Evolutionary conservation across 495 filamentous ascomycete species (phyloP).

Genomic region (Talaromyces thailandensis): DNA sequence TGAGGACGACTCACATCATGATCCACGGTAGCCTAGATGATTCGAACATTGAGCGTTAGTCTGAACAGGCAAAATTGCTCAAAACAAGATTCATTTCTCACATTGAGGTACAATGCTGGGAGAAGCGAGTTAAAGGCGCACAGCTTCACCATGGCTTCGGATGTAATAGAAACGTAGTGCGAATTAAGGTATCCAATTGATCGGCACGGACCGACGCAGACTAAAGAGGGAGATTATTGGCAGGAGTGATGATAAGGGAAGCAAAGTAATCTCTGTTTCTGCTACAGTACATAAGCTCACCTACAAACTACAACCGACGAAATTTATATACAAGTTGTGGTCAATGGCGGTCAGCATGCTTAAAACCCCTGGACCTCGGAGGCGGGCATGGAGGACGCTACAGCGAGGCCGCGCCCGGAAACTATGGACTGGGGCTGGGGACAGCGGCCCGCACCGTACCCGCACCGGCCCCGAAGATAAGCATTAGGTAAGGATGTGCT

Average conservation of each 20-base stretch:
- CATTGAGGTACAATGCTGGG: not conserved
- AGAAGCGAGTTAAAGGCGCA: not conserved
- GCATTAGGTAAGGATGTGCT: not conserved
- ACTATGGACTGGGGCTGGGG: not conserved
- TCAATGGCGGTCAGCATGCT: not conserved
- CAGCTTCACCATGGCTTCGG: not conserved
- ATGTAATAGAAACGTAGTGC: not conserved
- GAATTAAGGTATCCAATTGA: not conserved
- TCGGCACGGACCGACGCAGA: not conserved
- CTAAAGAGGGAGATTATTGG: not conserved
- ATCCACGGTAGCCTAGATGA: not conserved
- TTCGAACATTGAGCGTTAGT: not conserved
- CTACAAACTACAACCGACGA: not conserved
- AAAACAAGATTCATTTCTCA: not conserved
- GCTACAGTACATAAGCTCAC: not conserved
- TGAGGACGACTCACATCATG: not conserved
- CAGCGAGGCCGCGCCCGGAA: not conserved
- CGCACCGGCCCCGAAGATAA: not conserved
- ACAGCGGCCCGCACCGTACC: not conserved
- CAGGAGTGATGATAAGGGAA: not conserved
- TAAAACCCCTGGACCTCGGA: not conserved
- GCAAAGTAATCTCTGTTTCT: not conserved
- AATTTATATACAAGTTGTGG: not conserved
- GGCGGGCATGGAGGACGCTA: not conserved
- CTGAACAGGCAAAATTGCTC: not conserved